Evolutionary conservation across 805 yeast genomes (phyloP).

Genomic region (Dipodascus geniculatus): DNA sequence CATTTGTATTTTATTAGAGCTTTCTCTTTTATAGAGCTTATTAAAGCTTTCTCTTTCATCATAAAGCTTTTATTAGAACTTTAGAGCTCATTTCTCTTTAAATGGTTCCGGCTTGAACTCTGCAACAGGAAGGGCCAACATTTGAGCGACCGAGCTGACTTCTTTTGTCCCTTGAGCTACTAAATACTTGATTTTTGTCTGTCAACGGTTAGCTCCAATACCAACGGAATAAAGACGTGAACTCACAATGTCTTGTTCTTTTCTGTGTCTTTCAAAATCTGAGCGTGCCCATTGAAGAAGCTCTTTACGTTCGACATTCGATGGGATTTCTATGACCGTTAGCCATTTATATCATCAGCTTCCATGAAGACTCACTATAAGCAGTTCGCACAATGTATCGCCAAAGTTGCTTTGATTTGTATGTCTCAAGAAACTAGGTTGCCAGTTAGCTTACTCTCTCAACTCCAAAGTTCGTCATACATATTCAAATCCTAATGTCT

Average conservation of each 20-base stretch:
- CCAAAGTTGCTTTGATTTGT: constrained; percentile 25
- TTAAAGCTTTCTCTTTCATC: too few species aligned
- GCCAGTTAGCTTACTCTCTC: constrained; percentile 6
- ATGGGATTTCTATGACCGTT: constrained; percentile 6
- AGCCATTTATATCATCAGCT: not conserved
- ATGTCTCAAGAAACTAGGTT: constrained; percentile 24
- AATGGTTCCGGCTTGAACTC: not conserved
- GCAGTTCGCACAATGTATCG: constrained; percentile 23
- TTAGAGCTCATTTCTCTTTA: too few species aligned
- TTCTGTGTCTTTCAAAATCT: constrained; percentile 21
- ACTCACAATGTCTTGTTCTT: constrained; percentile 20
- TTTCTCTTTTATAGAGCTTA: too few species aligned
- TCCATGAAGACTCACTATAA: constrained; percentile 12
- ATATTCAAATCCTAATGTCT: constrained; percentile 4
- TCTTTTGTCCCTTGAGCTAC: constrained; percentile 26
- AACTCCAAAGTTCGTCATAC: not conserved
- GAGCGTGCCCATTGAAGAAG: constrained; percentile 25
- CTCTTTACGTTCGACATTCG: constrained; percentile 18
- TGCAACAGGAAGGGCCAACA: constrained; percentile 8
- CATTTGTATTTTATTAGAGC: too few species aligned
- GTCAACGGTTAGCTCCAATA: not conserved
- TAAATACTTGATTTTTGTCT: constrained; percentile 20
- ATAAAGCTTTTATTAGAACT: too few species aligned
- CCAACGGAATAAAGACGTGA: not conserved
- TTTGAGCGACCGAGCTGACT: constrained; percentile 21